These are phyloP conservation scores for Epichloe brachyelytri DNA, from an alignment of 2,329 filamentous ascomycete species.

Conservation along the genomic window DNA sequence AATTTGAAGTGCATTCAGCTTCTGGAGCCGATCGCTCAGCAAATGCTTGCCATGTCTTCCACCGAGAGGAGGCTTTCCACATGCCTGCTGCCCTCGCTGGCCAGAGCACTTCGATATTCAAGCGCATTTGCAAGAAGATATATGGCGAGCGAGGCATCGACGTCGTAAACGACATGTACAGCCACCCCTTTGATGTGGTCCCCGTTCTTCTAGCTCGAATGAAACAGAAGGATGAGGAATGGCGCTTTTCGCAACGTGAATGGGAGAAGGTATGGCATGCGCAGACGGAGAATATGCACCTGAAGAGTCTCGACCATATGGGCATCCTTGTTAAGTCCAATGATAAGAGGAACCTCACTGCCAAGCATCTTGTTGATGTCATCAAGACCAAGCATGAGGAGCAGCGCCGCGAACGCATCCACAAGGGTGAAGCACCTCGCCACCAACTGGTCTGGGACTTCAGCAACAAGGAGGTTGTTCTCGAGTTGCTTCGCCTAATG, in stretches of 20 bases:
- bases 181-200: slow-evolving; percentile 71
- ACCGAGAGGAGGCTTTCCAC: slow-evolving; percentile 61
- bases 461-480: slow-evolving; percentile 53
- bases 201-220: slow-evolving; percentile 78
- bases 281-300: slow-evolving; percentile 88
- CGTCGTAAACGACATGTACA: slow-evolving; percentile 79
- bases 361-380: slow-evolving; percentile 79
- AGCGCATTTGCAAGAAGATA: slow-evolving; percentile 93
- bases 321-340: slow-evolving; percentile 76
- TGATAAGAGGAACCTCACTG: slow-evolving; percentile 84
- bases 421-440: slow-evolving; percentile 46
- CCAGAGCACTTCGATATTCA: slow-evolving; percentile 92
- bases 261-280: slow-evolving; percentile 99
- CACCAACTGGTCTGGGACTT: slow-evolving; percentile 70
- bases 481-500: slow-evolving; percentile 49
- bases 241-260: slow-evolving; percentile 91
- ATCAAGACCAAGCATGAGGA: slow-evolving; percentile 91
- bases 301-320: slow-evolving; percentile 94
- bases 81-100: slow-evolving; percentile 78
- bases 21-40: slow-evolving; percentile 83
- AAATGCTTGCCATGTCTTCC: slow-evolving; percentile 68
- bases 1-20: slow-evolving; percentile 92
- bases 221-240: slow-evolving; percentile 94
- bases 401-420: slow-evolving; percentile 58
- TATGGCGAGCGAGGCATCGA: slow-evolving; percentile 81